These are phyloP conservation scores for Phaeotremella skinneri DNA, from an alignment of 768 basidiomycete species.

Conservation along the genomic window DNA sequence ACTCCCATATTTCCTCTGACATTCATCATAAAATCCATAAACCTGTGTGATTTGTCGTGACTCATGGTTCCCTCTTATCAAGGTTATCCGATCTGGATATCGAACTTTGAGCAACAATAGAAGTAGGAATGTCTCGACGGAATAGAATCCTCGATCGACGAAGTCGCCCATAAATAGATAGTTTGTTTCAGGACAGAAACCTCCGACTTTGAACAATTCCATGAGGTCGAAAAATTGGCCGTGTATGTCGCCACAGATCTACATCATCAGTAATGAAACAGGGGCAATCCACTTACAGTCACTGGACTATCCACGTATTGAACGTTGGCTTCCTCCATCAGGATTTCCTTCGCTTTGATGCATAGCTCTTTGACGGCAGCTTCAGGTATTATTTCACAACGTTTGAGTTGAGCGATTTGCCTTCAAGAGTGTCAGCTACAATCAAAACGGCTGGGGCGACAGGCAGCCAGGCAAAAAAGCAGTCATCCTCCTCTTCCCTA, in stretches of 20 bases:
- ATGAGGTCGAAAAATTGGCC: constrained; percentile 96
- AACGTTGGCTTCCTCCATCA: constrained; percentile 97
- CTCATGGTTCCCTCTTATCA: constrained; percentile 93
- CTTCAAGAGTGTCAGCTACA: constrained; percentile 53
- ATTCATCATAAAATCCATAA: constrained; percentile 69
- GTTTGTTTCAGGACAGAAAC: constrained; percentile 80
- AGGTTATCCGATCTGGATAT: constrained; percentile 87
- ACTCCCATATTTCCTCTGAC: constrained; percentile 89
- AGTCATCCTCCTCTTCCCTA: too few species aligned
- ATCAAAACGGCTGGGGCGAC: background rate
- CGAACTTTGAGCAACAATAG: constrained; percentile 88
- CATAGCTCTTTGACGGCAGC: constrained; percentile 93
- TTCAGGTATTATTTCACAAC: constrained; percentile 93
- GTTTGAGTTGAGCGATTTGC: constrained; percentile 89
- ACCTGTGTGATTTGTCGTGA: constrained; percentile 95
- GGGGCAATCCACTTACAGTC: constrained; percentile 56
- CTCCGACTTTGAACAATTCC: constrained; percentile 78
- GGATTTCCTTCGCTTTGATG: constrained; percentile 90
- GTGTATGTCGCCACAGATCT: constrained; percentile 81
- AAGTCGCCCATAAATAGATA: constrained; percentile 98
- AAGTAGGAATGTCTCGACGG: constrained; percentile 88
- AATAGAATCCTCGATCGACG: constrained; percentile 94
- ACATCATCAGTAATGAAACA: background rate
- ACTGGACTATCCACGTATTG: constrained; percentile 94
- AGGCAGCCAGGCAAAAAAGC: too few species aligned